Base-by-base conservation (phyloP, 768 basidiomycete species). In the Crucibulum laeve region DNA sequence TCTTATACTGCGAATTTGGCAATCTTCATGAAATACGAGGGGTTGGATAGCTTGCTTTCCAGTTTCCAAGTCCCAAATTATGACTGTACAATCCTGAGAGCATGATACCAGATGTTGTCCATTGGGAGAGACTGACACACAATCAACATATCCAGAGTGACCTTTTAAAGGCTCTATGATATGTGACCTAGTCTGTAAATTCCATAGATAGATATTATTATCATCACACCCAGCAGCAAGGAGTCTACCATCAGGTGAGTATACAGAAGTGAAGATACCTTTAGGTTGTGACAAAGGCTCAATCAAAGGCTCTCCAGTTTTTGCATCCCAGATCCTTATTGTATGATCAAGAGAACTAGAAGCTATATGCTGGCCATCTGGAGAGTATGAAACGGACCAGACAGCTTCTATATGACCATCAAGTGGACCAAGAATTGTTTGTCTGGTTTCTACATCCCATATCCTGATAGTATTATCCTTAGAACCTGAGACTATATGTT, bases 301-400 rank as follows among this genome's bases (percentile, higher is more conserved):
- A 6, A 19, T 8, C 8, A 36, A 11, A 6, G 18, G 8, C 18
- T 36, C 34, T 4, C 24, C 40, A 22, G 30, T 45, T 2, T 24
- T 15, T 0, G 40, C n/a, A 25, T 49, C 25, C 44, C 44, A 45
- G 30, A 45, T 35, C 5, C 36, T 22, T 10, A 44, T n/a, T 10
- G 37, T 40, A 8, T 23, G 13, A 33, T 48, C 47, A 6, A 18
- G 21, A 5, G 43, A 40, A 17, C 38, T 28, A n/a, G 47, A 44
- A 4, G 38, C 43, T 22, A 48, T 21, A 42, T 38, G 40, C 25
- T 28, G 18, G 4, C 39, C 38, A 40, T 48, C 43, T 15, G 43
- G 24, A 4, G 43, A 44, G n/a, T 39, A 14, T 3, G 33, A 4
- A 28, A 45, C 23, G 18, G 18, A 38, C 17, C 15, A 3, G 5